phyloP scores from a whole-genome alignment of 768 basidiomycete genomes.

The Amanita polypyramis region DNA sequence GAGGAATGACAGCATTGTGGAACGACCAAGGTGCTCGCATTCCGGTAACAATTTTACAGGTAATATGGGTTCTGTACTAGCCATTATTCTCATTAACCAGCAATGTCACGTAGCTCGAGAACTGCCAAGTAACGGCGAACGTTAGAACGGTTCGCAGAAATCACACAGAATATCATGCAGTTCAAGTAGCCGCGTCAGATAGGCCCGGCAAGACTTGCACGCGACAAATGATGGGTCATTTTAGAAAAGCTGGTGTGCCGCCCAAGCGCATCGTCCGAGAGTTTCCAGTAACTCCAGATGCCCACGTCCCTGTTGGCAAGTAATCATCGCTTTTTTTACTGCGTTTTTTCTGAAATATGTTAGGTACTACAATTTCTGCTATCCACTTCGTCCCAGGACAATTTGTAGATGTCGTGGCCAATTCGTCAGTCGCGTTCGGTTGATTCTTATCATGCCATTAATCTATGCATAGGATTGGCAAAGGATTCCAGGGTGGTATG shows the following conservation, averaged over 20 bases:
- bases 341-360: background rate
- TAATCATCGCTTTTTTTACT: constrained; percentile 5
- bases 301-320: constrained; percentile 83
- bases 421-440: constrained; percentile 57
- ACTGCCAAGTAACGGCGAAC: constrained; percentile 84
- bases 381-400: constrained; percentile 97
- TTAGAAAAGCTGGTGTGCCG: constrained; percentile 67
- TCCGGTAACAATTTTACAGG: constrained; percentile 94
- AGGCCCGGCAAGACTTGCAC: constrained; percentile 61
- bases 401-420: constrained; percentile 83
- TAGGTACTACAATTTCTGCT: constrained; percentile 84
- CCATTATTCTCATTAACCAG: background rate
- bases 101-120: constrained; percentile 48
- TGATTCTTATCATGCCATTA: background rate
- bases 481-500: constrained; percentile 96
- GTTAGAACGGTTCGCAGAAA: constrained; percentile 53
- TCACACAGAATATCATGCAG: constrained; percentile 76
- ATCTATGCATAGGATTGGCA: constrained; percentile 62
- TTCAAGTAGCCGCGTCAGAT: constrained; percentile 86
- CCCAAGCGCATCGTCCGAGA: constrained; percentile 83
- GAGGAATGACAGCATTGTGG: constrained; percentile 94
- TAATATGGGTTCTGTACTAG: constrained; percentile 21
- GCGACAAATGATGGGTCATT: constrained; percentile 81
- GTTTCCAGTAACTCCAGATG: constrained; percentile 83
- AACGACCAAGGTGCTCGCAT: constrained; percentile 78